These are phyloP conservation scores for Berberis thunbergii DNA, from an alignment of 164 flowering plant species.

Conservation along the genomic window DNA sequence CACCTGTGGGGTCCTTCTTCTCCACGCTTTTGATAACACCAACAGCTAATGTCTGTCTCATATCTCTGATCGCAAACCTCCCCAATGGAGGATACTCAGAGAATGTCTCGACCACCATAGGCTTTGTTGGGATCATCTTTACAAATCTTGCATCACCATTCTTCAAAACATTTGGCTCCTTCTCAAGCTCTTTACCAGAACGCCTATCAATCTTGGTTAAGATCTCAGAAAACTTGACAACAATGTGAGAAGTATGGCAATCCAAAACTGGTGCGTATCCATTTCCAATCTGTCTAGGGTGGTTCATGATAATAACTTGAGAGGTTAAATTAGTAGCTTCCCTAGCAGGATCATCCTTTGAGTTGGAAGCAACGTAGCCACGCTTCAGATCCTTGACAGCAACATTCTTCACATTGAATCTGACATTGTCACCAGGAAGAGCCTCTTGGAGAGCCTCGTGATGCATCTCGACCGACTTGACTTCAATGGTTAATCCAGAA, in stretches of 20 bases:
- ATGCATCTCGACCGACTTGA: no score
- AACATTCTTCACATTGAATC: slow-evolving; percentile 1
- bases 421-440: slow-evolving; percentile 1
- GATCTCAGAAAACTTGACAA: not conserved
- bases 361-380: not conserved
- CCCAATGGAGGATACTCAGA: not conserved
- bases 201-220: not conserved
- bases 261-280: not conserved
- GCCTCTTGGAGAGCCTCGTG: not conserved
- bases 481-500: not conserved
- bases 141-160: not conserved
- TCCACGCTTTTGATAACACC: not conserved
- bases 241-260: no score
- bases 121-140: not conserved
- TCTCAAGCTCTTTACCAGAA: not conserved
- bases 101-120: not conserved
- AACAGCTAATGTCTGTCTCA: not conserved
- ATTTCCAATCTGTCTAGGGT: not conserved
- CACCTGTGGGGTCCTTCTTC: not conserved
- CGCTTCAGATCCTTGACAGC: not conserved
- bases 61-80: not conserved
- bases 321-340: not conserved
- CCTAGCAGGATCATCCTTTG: not conserved
- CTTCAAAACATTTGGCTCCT: not conserved
- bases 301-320: slow-evolving; percentile 1